Conservation (phyloP, 345 rosid species). For the Ailanthus altissimus region DNA sequence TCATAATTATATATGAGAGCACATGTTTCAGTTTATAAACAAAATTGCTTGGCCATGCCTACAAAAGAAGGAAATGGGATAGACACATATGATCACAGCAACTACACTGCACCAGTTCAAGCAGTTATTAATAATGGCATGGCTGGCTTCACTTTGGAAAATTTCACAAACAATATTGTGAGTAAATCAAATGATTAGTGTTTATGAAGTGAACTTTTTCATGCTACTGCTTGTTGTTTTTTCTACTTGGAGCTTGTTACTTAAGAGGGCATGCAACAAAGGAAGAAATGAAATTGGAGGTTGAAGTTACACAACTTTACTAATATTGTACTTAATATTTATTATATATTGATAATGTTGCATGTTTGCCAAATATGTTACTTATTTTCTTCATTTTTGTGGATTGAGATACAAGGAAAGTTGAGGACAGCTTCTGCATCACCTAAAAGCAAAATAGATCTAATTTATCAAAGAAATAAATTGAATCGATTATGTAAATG, state of each 20-base stretch:
- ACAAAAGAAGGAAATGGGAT: constrained; percentile 46
- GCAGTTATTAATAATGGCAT: constrained; percentile 63
- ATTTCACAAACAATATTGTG: constrained; percentile 17
- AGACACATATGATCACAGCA: constrained; percentile 55
- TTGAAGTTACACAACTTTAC: constrained; percentile 11
- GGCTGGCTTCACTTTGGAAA: constrained; percentile 63
- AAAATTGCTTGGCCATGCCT: constrained; percentile 52
- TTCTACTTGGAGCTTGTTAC: constrained; percentile 49
- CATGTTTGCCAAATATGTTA: too few species aligned
- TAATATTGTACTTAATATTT: background rate
- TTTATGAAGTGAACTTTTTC: too few species aligned
- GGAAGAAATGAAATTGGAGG: constrained; percentile 49
- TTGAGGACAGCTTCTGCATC: constrained; percentile 53
- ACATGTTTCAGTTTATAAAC: constrained; percentile 50
- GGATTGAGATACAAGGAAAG: constrained; percentile 40
- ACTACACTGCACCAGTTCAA: constrained; percentile 61
- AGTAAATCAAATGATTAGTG: constrained; percentile 17
- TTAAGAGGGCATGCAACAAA: constrained; percentile 53
- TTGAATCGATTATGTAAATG: background rate
- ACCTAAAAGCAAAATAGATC: constrained; percentile 24
- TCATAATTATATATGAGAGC: constrained; percentile 72
- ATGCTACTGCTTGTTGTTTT: background rate
- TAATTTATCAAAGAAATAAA: background rate
- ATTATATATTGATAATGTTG: background rate
- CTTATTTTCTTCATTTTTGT: constrained; percentile 25